Percentiles rank a stretch among this genome's conserved stretches.
Evolutionary conservation across 1,139 yeast genomes (phyloP).

Genomic region (Candida anutae): DNA sequence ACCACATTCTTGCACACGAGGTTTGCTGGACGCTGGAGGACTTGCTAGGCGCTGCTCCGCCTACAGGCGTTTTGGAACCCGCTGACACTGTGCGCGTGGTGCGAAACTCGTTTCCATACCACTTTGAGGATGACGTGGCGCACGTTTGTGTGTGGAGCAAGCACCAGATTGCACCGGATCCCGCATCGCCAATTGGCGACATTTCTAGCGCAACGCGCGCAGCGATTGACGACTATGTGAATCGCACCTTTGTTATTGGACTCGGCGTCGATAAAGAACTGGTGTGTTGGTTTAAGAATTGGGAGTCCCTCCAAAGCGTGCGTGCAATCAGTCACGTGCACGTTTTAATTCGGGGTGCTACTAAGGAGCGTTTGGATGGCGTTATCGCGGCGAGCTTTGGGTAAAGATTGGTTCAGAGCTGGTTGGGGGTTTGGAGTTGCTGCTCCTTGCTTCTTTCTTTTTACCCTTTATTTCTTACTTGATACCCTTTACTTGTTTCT

Average conservation of each 20-base stretch:
- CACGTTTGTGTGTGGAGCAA: constrained; percentile 43
- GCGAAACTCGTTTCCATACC: constrained; percentile 38
- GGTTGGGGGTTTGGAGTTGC: too few relatives aligned
- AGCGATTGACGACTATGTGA: constrained; percentile 31
- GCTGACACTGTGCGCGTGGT: constrained; percentile 20
- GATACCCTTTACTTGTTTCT: too few relatives aligned
- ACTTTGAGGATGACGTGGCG: constrained; percentile 25
- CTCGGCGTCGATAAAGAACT: constrained; percentile 28
- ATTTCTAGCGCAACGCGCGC: constrained; percentile 29
- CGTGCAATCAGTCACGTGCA: constrained; percentile 53
- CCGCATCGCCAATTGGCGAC: constrained; percentile 33
- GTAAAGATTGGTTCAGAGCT: too few relatives aligned
- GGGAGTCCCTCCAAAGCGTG: constrained; percentile 55
- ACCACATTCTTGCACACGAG: constrained; percentile 28
- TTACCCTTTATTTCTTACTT: too few relatives aligned
- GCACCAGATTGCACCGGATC: constrained; percentile 22
- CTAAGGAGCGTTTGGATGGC: too few relatives aligned
- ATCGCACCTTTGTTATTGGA: constrained; percentile 36
- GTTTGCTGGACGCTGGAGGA: constrained; percentile 25
- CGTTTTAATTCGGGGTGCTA: constrained; percentile 2
- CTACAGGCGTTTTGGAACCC: constrained; percentile 5
- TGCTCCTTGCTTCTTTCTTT: too few relatives aligned
- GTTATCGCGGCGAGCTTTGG: too few relatives aligned
- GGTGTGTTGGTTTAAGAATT: constrained; percentile 55
- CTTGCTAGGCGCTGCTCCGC: constrained; percentile 16